These are phyloP conservation scores for bread wheat (Triticum aestivum) DNA, from an alignment of 176 grass and related monocot genomes.

Conservation along the genomic window DNA sequence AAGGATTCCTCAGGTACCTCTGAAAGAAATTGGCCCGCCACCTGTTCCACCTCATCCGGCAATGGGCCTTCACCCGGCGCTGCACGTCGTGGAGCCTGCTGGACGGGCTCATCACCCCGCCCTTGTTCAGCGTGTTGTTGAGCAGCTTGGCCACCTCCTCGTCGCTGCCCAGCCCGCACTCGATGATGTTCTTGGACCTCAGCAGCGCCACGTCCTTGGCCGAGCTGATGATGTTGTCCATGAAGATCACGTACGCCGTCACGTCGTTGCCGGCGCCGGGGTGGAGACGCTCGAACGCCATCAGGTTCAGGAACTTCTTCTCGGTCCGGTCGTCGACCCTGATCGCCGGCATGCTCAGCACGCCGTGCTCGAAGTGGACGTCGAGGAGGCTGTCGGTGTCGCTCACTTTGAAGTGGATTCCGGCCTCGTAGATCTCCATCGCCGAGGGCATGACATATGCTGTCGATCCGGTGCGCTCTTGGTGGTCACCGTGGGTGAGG, in stretches of 20 bases:
- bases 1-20: slow-evolving; percentile 33
- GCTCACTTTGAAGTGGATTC: slow-evolving; percentile 46
- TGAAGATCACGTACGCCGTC: slow-evolving; percentile 47
- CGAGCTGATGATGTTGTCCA: slow-evolving; percentile 60
- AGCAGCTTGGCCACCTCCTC: slow-evolving; percentile 17
- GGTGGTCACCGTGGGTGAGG: not conserved
- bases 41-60: slow-evolving; percentile 17
- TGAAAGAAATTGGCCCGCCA: slow-evolving; percentile 30
- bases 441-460: slow-evolving; percentile 17
- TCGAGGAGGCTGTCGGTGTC: slow-evolving; percentile 1
- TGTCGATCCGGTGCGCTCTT: not conserved
- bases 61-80: not conserved
- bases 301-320: slow-evolving; percentile 55
- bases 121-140: slow-evolving; percentile 5
- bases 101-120: not conserved
- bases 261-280: slow-evolving; percentile 30
- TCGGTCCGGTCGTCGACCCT: slow-evolving; percentile 29
- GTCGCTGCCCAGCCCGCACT: not conserved
- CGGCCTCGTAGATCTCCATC: slow-evolving; percentile 48
- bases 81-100: not conserved
- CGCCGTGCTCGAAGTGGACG: slow-evolving; percentile 31
- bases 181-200: slow-evolving; percentile 21
- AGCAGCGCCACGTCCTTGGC: slow-evolving; percentile 53
- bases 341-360: slow-evolving; percentile 35
- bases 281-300: slow-evolving; percentile 58